Base-by-base conservation (phyloP, 164 flowering plant genomes). In the Aristolochia contorta region DNA sequence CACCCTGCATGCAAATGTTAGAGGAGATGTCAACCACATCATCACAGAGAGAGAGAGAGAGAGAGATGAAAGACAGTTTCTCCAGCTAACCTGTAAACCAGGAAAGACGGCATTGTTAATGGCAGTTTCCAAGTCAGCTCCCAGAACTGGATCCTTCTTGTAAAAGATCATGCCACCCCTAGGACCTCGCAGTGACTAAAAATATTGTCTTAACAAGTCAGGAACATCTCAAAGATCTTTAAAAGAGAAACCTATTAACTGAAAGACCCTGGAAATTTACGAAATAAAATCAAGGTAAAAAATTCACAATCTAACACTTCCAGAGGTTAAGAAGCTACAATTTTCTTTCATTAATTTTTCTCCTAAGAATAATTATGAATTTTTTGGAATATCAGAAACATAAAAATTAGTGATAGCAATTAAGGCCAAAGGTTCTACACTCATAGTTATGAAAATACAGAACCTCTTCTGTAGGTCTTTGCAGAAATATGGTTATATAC, bases 21-120 rank as follows among this genome's bases (percentile, higher is more conserved):
- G 19, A 4, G 53, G 8, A 12, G 8, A 49, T 4, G 3, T 16
- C 53, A 49, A 4, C 19, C 19, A 16, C n/a, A 49, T 2, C 20
- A 20, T 6, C 20, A 18, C 1, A 18, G 30, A 27, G 30, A 30
- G 6, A 56, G 1, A 18, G 1, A 24, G 14, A 27, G 12, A 58
- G 18, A 19, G 25, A 14, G 19, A 15, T 8, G 14, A n/a, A 27
- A 15, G 20, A 66, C 41, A 43, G 16, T 14, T 14, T 22, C 16
- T 19, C 32, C 6, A 37, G 62, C 72, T 23, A 13, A 92, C 98
- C 96, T 92, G 98, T 63, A 92, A 71, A 46, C 98, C 98, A 57
- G 96, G 96, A 61, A 92, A 91, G 56, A 89, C 94, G 52, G 96
- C 85, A 80, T 86, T 89, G 71, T 89, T 87, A 33, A 92, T 84